phyloP scores from a whole-genome alignment of 2,329 filamentous ascomycete species.

The Colletotrichum musae region DNA sequence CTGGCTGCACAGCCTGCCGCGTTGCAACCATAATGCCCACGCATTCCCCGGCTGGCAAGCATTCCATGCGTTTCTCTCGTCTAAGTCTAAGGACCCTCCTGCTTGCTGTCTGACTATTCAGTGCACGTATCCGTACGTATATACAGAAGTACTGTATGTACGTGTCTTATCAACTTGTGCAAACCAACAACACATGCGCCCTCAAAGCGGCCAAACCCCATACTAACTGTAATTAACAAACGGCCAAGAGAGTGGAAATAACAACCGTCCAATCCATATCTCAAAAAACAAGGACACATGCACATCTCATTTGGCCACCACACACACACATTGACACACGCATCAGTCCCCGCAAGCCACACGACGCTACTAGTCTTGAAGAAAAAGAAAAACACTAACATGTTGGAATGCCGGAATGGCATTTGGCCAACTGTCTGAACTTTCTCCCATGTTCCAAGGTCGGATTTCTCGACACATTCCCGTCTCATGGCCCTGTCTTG shows the following conservation, averaged over 20 bases:
- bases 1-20: slow-evolving; percentile 10
- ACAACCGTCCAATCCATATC: too few species aligned
- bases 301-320: too few species aligned
- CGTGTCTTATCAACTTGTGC: not conserved
- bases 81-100: not conserved
- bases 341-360: slow-evolving; percentile 17
- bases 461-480: slow-evolving; percentile 18
- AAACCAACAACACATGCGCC: not conserved
- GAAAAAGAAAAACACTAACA: not conserved
- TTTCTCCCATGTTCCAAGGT: slow-evolving; percentile 8
- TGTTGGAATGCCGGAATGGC: slow-evolving; percentile 30
- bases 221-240: too few species aligned
- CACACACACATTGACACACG: not conserved
- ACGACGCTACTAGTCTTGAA: slow-evolving; percentile 5
- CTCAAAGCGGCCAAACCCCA: slow-evolving; percentile 2
- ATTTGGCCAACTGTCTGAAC: slow-evolving; percentile 20
- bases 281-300: too few species aligned
- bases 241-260: too few species aligned
- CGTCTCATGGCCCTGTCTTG: slow-evolving; percentile 1
- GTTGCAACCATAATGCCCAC: slow-evolving; percentile 12
- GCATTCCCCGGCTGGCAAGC: slow-evolving; percentile 21
- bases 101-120: not conserved
- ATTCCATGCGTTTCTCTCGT: slow-evolving; percentile 6
- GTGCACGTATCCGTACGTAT: not conserved
- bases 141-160: too few species aligned